These are phyloP conservation scores for Onygenales sp. DNA, from an alignment of 2,329 filamentous ascomycete genomes.

Conservation along the genomic window DNA sequence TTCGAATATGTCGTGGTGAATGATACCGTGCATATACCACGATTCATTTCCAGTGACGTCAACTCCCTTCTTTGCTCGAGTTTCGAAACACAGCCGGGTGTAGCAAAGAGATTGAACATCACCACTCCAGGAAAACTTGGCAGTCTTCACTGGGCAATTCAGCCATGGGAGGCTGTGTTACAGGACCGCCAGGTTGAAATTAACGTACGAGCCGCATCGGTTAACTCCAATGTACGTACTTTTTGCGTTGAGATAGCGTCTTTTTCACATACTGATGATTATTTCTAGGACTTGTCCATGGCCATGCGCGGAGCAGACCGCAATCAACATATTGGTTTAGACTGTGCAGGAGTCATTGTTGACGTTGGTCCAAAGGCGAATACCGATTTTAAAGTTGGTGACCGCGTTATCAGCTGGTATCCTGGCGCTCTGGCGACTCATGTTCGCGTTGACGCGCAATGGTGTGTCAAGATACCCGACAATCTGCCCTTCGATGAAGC, in stretches of 20 bases:
- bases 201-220: too few relatives aligned
- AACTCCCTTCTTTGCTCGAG: neutral
- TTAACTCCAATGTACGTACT: too few relatives aligned
- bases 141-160: too few relatives aligned
- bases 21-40: neutral
- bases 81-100: conserved; percentile 3
- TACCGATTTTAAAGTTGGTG: conserved; percentile 27
- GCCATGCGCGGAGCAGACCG: conserved; percentile 14
- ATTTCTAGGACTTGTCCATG: conserved; percentile 10
- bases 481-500: conserved; percentile 18
- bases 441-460: conserved; percentile 4
- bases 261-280: neutral
- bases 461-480: conserved; percentile 20
- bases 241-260: neutral
- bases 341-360: conserved; percentile 31
- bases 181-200: too few relatives aligned
- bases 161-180: too few relatives aligned
- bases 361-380: conserved; percentile 20
- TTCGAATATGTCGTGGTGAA: conserved; percentile 2
- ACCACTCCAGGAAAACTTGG: neutral
- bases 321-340: conserved; percentile 31
- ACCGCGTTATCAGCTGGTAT: conserved; percentile 22
- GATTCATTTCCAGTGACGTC: neutral
- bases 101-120: neutral
- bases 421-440: conserved; percentile 5